Conservation (phyloP, 495 filamentous ascomycete species). For the Penicillium samsonianum region DNA sequence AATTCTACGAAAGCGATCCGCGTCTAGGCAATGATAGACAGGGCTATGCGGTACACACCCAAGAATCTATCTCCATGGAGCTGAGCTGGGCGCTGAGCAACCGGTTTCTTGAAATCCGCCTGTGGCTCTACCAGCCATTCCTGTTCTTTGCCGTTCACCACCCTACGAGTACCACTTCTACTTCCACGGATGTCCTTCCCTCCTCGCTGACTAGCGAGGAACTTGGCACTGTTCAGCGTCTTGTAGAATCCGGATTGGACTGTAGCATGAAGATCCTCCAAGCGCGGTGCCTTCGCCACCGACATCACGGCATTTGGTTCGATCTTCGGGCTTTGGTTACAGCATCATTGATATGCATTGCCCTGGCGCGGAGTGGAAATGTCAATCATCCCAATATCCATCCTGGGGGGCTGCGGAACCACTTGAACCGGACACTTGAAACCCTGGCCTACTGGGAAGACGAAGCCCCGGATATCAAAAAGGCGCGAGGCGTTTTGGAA, state of each 20-base stretch:
- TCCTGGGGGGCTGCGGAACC: conserved; percentile 1
- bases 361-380: conserved; percentile 10
- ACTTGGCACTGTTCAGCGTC: not conserved
- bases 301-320: conserved; percentile 18
- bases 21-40: not conserved
- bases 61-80: conserved; percentile 8
- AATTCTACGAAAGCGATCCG: conserved; percentile 3
- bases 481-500: conserved; percentile 3
- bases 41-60: not conserved
- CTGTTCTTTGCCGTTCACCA: conserved; percentile 6
- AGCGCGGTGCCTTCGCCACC: conserved; percentile 15
- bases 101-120: conserved; percentile 11
- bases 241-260: conserved; percentile 10
- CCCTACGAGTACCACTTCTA: not conserved
- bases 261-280: conserved; percentile 14
- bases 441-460: conserved; percentile 13
- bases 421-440: conserved; percentile 7
- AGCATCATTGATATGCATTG: conserved; percentile 11
- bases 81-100: conserved; percentile 16
- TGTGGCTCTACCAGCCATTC: conserved; percentile 17
- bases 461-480: conserved; percentile 17
- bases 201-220: conserved; percentile 1
- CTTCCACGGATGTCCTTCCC: not conserved
- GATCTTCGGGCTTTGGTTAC: conserved; percentile 15
- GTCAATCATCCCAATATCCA: conserved; percentile 3